Conservation (phyloP, 306 rosid genomes). For the Trifolium repens region DNA sequence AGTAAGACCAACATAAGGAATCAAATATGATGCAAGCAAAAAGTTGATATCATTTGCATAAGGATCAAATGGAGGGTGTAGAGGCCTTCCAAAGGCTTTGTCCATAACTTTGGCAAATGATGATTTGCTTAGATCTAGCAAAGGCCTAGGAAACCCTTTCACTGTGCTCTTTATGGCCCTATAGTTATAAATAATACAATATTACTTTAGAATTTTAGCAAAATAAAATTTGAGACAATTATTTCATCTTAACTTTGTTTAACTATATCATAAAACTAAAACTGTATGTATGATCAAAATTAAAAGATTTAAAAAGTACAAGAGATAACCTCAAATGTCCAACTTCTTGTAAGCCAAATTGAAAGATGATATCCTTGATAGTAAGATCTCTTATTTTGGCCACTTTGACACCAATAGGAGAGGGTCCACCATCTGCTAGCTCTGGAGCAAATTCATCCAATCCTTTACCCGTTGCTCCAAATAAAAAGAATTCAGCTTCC, state of each 20-base stretch:
- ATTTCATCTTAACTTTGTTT: too few relatives aligned
- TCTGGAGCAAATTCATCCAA: slow-evolving; percentile 58
- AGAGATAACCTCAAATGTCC: slow-evolving; percentile 65
- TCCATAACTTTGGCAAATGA: slow-evolving; percentile 61
- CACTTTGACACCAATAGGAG: slow-evolving; percentile 60
- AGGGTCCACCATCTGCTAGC: slow-evolving; percentile 60
- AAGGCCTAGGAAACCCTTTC: slow-evolving; percentile 76
- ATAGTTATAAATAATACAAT: neutral
- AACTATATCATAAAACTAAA: too few relatives aligned
- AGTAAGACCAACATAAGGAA: slow-evolving; percentile 92
- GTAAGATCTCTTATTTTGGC: slow-evolving; percentile 47
- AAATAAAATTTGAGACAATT: too few relatives aligned
- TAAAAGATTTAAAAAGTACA: too few relatives aligned
- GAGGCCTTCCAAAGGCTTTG: slow-evolving; percentile 53
- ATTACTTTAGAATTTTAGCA: too few relatives aligned
- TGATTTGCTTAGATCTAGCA: slow-evolving; percentile 58
- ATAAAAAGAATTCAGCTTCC: slow-evolving; percentile 73
- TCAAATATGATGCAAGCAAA: slow-evolving; percentile 69
- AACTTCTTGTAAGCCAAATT: slow-evolving; percentile 72
- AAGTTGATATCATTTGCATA: slow-evolving; percentile 63
- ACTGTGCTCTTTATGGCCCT: slow-evolving; percentile 69
- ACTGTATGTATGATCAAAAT: too few relatives aligned
- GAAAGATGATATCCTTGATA: slow-evolving; percentile 49
- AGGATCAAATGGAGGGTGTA: slow-evolving; percentile 72
- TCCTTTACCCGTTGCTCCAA: slow-evolving; percentile 63